Evolutionary conservation across 2,329 filamentous ascomycete species (phyloP), one percentile per base, ranked within the genome.

Genomic region (Aspergillus ruber): DNA sequence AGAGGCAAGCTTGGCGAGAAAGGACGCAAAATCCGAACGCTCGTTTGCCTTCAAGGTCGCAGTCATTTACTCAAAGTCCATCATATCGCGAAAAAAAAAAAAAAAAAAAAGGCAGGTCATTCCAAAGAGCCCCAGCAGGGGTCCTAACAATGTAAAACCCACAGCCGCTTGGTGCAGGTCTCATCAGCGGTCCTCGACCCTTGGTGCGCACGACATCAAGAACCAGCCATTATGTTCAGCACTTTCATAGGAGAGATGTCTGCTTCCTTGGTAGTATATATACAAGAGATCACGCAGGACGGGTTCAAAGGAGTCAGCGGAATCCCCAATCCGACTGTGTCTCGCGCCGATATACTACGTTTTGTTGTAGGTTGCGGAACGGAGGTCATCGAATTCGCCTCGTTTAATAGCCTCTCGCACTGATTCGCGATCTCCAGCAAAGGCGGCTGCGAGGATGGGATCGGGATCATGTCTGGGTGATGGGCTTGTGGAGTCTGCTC

Each of bases 121-220:
- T 59, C 57, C 55, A 60, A 2, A 61, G 39, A 4, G 56, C 50
- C 1, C 58, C 58, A 7, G 56, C 55, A 9, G 40, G 36, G 2
- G 57, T 60, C 52, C 57, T 40, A 15, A 56, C 58, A 15, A 59
- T 58, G 44, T 60, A 55, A 40, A 61, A 43, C 0, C 57, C 55
- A 35, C 45, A 41, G 15, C 1, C 13, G 2, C 56, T 49, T 1
- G n/a, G 42, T n/a, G 35, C 49, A 5, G 49, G 52, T 32, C 58
- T 47, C 13, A 44, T 49, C 18, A 45, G 13, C 20, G 33, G 43
- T 20, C 43, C 43, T 32, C 23, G 15, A 17, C 43, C 56, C 29
- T 57, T 52, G 2, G 53, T 57, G 9, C 57, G 55, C 18, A 61
- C 29, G 40, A 61, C 55, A 18, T 59, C 56, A 15, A 60, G 54